Evolutionary conservation across 2,329 filamentous ascomycete genomes (phyloP), one percentile per base, ranked within the genome.

Genomic region (Ilyonectria destructans): DNA sequence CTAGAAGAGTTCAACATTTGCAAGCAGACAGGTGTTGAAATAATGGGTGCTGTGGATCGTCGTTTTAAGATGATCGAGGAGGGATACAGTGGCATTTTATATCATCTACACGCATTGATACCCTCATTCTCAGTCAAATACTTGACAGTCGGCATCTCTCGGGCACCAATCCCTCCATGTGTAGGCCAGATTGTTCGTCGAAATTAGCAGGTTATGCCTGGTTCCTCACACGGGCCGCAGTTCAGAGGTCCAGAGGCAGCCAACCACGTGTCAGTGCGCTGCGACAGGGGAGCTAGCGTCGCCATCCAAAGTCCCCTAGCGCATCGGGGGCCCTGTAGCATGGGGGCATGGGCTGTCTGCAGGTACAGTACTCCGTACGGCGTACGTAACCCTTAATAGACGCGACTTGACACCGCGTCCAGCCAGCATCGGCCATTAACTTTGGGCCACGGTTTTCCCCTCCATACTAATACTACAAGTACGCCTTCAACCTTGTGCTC

Each of bases 391-490:
- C n/a, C 33, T 57, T 33, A 4, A 4, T 23, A 33, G 56, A 45
- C 54, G 54, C 61, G 54, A 64, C 61, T 51, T 54, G 54, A 51
- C 23, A 58, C 45, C 54, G 62, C 55, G 48, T 52, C 46, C 26
- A 15, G n/a, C 46, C 48, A 55, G 26, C 31, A 51, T 21, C 29
- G 19, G 35, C 46, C 56, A 59, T 49, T 45, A 51, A 31, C 48
- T 45, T 65, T 54, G 51, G 56, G 62, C 62, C 62, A 65, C 62
- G 62, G 62, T 65, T 60, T 65, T 56, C 48, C 55, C 54, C 49
- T 60, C 37, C 26, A 48, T 23, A 23, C 19, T 10, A 21, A 46
- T 13, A 21, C n/a, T 4, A 21, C 45, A n/a, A 54, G 31, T 19
- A 54, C 51, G 12, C 31, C 51, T 21, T 54, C 51, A 35, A 31